phyloP scores from a whole-genome alignment of 1,284 basidiomycete genomes.

The Laetiporus sulphureus region DNA sequence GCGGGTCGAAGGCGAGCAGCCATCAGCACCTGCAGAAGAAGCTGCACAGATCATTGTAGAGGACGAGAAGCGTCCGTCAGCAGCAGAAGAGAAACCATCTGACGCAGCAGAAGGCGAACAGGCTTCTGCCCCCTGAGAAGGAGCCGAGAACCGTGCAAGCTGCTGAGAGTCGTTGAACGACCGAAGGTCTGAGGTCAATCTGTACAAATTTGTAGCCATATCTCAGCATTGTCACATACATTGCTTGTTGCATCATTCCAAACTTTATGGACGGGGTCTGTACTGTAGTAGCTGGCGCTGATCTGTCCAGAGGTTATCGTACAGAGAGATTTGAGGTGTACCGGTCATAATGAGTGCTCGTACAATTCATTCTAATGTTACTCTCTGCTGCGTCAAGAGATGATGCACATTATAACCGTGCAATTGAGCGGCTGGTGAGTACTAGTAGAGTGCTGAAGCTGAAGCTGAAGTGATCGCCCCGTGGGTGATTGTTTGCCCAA shows the following conservation, averaged over 20 bases:
- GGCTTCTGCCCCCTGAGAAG: constrained; percentile 5
- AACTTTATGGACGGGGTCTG: background rate
- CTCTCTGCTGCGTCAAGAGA: too few species aligned
- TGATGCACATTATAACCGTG: too few species aligned
- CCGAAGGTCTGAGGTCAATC: too few species aligned
- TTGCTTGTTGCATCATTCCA: constrained; percentile 1
- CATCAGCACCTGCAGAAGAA: background rate
- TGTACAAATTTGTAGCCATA: constrained; percentile 17
- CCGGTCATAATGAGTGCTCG: too few species aligned
- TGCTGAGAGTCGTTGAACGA: too few species aligned
- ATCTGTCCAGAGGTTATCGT: too few species aligned
- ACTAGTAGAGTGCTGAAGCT: too few species aligned
- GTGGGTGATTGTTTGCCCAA: background rate
- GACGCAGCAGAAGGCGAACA: background rate
- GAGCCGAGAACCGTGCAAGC: too few species aligned
- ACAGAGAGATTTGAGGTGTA: too few species aligned
- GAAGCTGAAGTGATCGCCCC: too few species aligned
- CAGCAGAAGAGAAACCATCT: background rate
- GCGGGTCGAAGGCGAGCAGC: background rate
- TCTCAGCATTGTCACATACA: constrained; percentile 11
- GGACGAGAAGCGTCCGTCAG: constrained; percentile 2
- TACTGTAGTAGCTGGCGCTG: background rate
- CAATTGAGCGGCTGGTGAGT: too few species aligned
- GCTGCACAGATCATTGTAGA: background rate
- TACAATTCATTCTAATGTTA: too few species aligned